Evolutionary conservation across 345 rosid genomes (phyloP).

Genomic region (Camelina laxa): DNA sequence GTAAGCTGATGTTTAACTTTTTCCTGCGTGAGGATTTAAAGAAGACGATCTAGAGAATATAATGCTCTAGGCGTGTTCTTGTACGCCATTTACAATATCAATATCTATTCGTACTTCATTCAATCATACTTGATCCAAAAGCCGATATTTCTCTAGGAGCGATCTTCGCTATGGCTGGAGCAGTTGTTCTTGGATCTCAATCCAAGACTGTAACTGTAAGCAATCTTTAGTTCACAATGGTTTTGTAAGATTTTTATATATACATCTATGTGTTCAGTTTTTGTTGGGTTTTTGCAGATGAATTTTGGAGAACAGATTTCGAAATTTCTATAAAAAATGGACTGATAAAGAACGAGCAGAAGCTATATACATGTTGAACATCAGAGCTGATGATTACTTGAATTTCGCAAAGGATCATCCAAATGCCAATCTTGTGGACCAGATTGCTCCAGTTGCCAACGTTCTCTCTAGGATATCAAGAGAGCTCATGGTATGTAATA

Average conservation of each 20-base stretch:
- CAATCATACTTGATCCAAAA: constrained; percentile 39
- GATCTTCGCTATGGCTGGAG: constrained; percentile 43
- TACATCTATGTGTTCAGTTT: not conserved
- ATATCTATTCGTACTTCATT: too few relatives aligned
- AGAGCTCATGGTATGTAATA: constrained; percentile 28
- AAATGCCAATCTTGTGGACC: constrained; percentile 27
- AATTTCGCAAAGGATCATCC: constrained; percentile 39
- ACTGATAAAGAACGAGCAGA: constrained; percentile 33
- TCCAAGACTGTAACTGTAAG: constrained; percentile 38
- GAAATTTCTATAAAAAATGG: constrained; percentile 33
- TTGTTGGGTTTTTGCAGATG: constrained; percentile 22
- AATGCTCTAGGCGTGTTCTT: too few relatives aligned
- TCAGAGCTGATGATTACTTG: constrained; percentile 48
- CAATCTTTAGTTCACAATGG: not conserved
- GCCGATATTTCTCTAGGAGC: constrained; percentile 43
- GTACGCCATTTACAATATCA: too few relatives aligned
- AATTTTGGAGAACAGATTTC: constrained; percentile 34
- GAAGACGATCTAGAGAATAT: too few relatives aligned
- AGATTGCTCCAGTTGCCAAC: constrained; percentile 7
- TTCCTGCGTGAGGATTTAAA: too few relatives aligned
- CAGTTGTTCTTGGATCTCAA: constrained; percentile 38
- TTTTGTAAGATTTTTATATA: not conserved
- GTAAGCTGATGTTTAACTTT: too few relatives aligned
- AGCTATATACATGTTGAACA: constrained; percentile 36
- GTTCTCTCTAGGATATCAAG: constrained; percentile 25